Evolutionary conservation across 345 rosid genomes (phyloP).

Genomic region (Populus euphratica): DNA sequence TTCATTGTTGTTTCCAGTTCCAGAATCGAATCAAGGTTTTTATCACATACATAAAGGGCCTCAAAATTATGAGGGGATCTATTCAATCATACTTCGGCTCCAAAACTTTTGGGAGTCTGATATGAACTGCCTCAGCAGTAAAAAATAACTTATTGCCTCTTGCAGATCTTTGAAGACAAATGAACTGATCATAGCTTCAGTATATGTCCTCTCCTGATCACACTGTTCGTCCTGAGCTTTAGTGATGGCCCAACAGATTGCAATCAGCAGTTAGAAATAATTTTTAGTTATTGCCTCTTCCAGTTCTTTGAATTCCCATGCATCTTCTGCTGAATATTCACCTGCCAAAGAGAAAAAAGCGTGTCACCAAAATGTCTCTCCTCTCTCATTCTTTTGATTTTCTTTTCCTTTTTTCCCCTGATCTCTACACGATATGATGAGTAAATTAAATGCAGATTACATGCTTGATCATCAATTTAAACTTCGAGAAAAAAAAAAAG

Average conservation of each 20-base stretch:
- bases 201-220: background rate
- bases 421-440: background rate
- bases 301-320: conserved; percentile 83
- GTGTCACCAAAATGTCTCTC: background rate
- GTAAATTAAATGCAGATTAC: background rate
- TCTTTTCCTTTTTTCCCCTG: background rate
- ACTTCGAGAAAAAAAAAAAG: background rate
- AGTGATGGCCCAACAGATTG: background rate
- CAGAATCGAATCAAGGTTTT: no score
- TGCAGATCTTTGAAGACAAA: background rate
- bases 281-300: conserved; percentile 72
- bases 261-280: conserved; percentile 42
- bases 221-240: background rate
- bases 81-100: background rate
- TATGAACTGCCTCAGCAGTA: background rate
- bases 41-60: no score
- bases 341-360: conserved; percentile 36
- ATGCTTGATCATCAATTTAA: background rate
- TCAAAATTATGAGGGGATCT: no score
- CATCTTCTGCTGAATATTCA: conserved; percentile 71
- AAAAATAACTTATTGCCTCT: background rate
- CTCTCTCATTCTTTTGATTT: background rate
- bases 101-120: background rate
- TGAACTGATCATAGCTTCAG: background rate
- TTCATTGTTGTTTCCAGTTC: no score